Percentiles rank a stretch among this genome's conserved stretches.
Evolutionary conservation across 805 yeast species (phyloP).

Genomic region (Zygotorulaspora florentina): DNA sequence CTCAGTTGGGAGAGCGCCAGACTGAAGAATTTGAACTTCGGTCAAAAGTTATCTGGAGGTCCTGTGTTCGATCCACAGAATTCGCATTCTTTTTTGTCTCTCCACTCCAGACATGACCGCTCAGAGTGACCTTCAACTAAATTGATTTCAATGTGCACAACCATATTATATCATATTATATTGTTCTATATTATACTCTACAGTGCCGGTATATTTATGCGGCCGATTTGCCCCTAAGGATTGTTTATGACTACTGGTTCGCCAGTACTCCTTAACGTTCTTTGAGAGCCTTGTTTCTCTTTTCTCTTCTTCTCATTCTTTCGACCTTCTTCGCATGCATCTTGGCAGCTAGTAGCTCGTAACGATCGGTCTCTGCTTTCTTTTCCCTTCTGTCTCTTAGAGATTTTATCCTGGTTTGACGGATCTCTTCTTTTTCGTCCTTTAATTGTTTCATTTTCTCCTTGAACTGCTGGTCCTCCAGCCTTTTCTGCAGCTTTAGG

Average conservation of each 20-base stretch:
- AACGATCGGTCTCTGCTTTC: constrained; percentile 86
- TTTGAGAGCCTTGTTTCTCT: constrained; percentile 88
- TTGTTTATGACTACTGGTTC: neutral
- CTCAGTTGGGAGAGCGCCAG: constrained; percentile 46
- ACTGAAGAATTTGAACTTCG: constrained; percentile 35
- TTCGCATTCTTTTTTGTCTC: constrained; percentile 41
- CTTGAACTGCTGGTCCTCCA: constrained; percentile 62
- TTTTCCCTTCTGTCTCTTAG: constrained; percentile 71
- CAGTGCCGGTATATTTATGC: too few relatives aligned
- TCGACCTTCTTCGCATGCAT: constrained; percentile 93
- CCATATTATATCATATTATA: neutral
- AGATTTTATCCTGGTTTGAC: constrained; percentile 48
- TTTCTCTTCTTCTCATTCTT: constrained; percentile 83
- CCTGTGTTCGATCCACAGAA: constrained; percentile 86
- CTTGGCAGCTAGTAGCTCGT: constrained; percentile 72
- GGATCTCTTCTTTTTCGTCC: constrained; percentile 67
- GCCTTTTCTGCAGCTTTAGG: constrained; percentile 59
- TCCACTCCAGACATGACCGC: neutral
- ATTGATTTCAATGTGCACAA: neutral
- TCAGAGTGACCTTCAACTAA: neutral
- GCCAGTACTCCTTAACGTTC: constrained; percentile 65
- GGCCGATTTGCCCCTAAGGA: neutral
- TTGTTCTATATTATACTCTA: neutral
- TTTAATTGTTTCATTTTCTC: constrained; percentile 67
- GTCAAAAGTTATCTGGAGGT: constrained; percentile 52